These are phyloP conservation scores for Westerdykella sp. DNA, from an alignment of 2,329 filamentous ascomycete genomes.

Conservation along the genomic window DNA sequence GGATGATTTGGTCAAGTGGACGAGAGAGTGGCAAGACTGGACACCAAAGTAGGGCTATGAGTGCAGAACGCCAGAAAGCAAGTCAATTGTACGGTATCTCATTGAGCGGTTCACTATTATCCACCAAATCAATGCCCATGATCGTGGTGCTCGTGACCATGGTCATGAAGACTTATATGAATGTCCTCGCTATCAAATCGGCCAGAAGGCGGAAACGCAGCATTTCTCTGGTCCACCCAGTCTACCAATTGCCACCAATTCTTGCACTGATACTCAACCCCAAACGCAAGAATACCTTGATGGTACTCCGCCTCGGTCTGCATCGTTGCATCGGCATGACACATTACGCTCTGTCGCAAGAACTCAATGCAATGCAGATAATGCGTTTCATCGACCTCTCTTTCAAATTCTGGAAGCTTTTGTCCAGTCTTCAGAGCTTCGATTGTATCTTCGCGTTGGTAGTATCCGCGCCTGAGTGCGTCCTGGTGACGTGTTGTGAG, in stretches of 20 bases:
- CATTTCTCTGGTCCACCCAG: not conserved
- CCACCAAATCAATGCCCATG: too few species aligned
- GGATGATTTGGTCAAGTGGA: conserved; percentile 5
- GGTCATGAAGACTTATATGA: too few species aligned
- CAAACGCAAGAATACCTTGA: conserved; percentile 1
- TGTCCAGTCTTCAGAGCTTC: not conserved
- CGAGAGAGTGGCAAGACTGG: conserved; percentile 3
- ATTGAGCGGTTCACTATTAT: too few species aligned
- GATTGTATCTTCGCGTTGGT: too few species aligned
- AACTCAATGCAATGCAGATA: conserved; percentile 3
- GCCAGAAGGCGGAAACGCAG: too few species aligned
- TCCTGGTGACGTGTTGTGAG: too few species aligned
- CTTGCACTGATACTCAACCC: not conserved
- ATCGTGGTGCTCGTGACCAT: too few species aligned
- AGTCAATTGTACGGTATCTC: too few species aligned
- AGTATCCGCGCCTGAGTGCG: too few species aligned
- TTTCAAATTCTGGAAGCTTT: not conserved
- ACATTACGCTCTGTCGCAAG: conserved; percentile 1
- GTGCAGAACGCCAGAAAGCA: too few species aligned
- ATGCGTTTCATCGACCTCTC: not conserved
- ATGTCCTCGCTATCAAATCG: too few species aligned
- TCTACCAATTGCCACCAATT: not conserved
- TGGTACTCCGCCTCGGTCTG: conserved; percentile 3
- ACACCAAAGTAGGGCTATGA: too few species aligned
- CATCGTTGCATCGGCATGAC: conserved; percentile 1